Conservation (phyloP, 2,329 filamentous ascomycete species). For the Penicillium sp. region DNA sequence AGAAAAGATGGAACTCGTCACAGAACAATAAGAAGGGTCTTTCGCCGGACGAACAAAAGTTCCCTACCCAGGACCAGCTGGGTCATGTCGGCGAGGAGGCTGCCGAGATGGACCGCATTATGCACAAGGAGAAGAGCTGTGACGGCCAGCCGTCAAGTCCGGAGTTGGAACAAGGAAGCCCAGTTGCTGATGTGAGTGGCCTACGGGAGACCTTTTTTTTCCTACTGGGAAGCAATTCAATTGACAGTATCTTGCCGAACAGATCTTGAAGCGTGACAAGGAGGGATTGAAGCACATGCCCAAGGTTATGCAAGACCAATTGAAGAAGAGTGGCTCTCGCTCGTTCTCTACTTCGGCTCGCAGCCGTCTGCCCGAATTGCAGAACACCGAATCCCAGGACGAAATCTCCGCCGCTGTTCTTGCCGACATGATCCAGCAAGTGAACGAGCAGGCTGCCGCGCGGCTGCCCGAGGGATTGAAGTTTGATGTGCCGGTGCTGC, state of each 20-base stretch:
- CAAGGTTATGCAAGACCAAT: conserved; percentile 68
- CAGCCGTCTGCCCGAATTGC: conserved; percentile 41
- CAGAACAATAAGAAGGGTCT: conserved; percentile 37
- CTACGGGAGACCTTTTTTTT: not conserved
- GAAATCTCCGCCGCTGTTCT: conserved; percentile 43
- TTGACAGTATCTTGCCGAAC: conserved; percentile 5
- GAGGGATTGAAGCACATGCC: conserved; percentile 67
- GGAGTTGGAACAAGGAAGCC: conserved; percentile 69
- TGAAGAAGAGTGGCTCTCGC: conserved; percentile 56
- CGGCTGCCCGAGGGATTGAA: conserved; percentile 67
- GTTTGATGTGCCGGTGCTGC: conserved; percentile 73
- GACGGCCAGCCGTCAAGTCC: conserved; percentile 56
- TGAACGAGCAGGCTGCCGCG: conserved; percentile 42
- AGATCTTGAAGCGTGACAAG: conserved; percentile 70
- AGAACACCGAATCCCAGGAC: conserved; percentile 29
- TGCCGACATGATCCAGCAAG: conserved; percentile 45
- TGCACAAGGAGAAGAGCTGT: conserved; percentile 52
- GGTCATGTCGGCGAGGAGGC: conserved; percentile 71
- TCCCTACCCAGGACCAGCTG: conserved; percentile 59
- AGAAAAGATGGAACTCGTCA: conserved; percentile 47
- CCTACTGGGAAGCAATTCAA: not conserved
- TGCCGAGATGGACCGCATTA: conserved; percentile 63
- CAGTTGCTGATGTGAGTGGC: conserved; percentile 66
- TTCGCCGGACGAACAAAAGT: conserved; percentile 39
- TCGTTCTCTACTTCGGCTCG: conserved; percentile 64